phyloP scores from a whole-genome alignment of 1,139 yeast genomes.

The Scheffersomyces lignicola region DNA sequence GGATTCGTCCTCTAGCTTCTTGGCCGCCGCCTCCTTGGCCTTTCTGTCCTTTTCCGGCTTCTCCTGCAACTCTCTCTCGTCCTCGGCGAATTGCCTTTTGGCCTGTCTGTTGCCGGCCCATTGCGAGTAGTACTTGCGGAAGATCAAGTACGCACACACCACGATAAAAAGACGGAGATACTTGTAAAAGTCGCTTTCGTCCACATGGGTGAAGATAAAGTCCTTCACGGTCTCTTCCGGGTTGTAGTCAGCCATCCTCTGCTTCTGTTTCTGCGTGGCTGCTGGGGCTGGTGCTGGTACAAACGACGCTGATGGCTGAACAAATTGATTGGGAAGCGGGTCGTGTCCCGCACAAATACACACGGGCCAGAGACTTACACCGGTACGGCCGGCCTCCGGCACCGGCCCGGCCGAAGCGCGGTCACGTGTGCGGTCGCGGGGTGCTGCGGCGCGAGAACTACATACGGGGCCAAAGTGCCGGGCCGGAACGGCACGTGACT shows the following conservation, averaged over 20 bases:
- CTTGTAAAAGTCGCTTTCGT: constrained; percentile 33
- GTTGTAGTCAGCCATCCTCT: background rate
- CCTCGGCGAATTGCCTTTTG: constrained; percentile 49
- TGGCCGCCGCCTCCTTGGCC: constrained; percentile 28
- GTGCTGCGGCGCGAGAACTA: too few relatives aligned
- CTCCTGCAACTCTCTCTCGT: constrained; percentile 42
- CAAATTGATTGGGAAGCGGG: too few relatives aligned
- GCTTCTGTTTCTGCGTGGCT: too few relatives aligned
- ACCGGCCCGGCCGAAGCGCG: too few relatives aligned
- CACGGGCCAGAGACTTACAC: too few relatives aligned
- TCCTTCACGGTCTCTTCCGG: constrained; percentile 26
- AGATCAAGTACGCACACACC: constrained; percentile 36
- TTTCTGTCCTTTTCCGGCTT: constrained; percentile 34
- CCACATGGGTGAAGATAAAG: constrained; percentile 37
- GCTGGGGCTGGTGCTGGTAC: too few relatives aligned
- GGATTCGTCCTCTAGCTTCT: constrained; percentile 40
- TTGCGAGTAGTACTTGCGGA: constrained; percentile 37
- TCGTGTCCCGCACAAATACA: too few relatives aligned
- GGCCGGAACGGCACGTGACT: too few relatives aligned
- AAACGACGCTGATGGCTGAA: too few relatives aligned
- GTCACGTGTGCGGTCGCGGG: too few relatives aligned
- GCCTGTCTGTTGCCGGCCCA: constrained; percentile 54
- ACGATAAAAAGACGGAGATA: constrained; percentile 39
- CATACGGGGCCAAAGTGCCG: too few relatives aligned
- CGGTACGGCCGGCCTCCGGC: too few relatives aligned